phyloP scores from a whole-genome alignment of 2,329 filamentous ascomycete species.

The Aphanoascus verrucosus region DNA sequence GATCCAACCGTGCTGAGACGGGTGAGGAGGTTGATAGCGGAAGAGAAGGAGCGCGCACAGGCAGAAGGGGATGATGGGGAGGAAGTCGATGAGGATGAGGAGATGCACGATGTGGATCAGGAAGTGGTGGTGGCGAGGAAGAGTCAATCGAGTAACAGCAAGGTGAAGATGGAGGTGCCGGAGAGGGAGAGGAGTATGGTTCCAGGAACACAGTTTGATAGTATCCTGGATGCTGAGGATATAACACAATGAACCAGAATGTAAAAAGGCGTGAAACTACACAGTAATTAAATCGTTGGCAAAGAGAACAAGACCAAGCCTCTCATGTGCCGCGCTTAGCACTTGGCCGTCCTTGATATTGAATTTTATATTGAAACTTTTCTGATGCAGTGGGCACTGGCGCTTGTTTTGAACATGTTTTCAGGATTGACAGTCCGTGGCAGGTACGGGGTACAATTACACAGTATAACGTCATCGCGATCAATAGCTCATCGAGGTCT shows the following conservation, averaged over 20 bases:
- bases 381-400: too few relatives aligned
- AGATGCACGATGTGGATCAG: conserved; percentile 25
- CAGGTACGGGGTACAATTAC: too few relatives aligned
- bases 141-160: not conserved
- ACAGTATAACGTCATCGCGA: too few relatives aligned
- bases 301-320: not conserved
- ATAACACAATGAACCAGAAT: not conserved
- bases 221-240: conserved; percentile 14
- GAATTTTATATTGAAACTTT: too few relatives aligned
- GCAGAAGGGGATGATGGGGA: conserved; percentile 12
- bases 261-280: not conserved
- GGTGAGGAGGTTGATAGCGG: conserved; percentile 26
- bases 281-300: not conserved
- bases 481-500: too few relatives aligned
- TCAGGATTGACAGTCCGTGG: too few relatives aligned
- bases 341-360: too few relatives aligned
- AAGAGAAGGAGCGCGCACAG: conserved; percentile 19
- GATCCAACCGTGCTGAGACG: conserved; percentile 33
- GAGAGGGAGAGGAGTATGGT: conserved; percentile 8
- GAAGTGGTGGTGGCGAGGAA: conserved; percentile 17
- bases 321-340: too few relatives aligned
- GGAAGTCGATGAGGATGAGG: conserved; percentile 20
- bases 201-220: conserved; percentile 12
- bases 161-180: conserved; percentile 3
- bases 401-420: too few relatives aligned